Conservation (phyloP, 768 basidiomycete genomes). For the Russula sp. region DNA sequence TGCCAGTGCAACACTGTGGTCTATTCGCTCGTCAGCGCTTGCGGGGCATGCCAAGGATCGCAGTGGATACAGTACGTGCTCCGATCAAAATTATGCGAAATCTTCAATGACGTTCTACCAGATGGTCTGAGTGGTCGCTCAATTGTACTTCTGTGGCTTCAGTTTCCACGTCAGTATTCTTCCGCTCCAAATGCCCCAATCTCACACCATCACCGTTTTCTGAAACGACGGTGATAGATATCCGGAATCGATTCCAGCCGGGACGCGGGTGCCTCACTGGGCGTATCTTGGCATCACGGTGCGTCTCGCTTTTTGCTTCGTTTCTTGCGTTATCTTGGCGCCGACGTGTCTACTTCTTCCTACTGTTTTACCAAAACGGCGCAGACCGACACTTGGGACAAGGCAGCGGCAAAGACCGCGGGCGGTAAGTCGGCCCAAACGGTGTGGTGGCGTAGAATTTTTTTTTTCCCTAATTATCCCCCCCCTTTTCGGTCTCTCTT, state of each 20-base stretch:
- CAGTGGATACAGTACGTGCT: not conserved
- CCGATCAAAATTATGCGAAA: not conserved
- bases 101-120: not conserved
- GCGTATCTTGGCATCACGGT: conserved; percentile 4
- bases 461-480: not conserved
- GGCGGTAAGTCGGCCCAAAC: not conserved
- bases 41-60: not conserved
- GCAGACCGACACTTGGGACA: not conserved
- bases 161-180: not conserved
- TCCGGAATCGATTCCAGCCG: not conserved
- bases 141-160: not conserved
- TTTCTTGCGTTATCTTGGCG: not conserved
- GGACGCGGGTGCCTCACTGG: conserved; percentile 3
- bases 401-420: not conserved
- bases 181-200: not conserved
- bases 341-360: not conserved
- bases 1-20: conserved; percentile 6
- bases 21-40: conserved; percentile 12
- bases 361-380: not conserved
- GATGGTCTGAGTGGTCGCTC: conserved; percentile 1
- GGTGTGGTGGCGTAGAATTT: not conserved
- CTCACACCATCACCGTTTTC: not conserved
- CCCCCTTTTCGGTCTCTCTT: not conserved
- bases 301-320: not conserved
- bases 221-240: not conserved